Conservation (phyloP, 768 basidiomycete genomes). For the Boletus tomentosulus region DNA sequence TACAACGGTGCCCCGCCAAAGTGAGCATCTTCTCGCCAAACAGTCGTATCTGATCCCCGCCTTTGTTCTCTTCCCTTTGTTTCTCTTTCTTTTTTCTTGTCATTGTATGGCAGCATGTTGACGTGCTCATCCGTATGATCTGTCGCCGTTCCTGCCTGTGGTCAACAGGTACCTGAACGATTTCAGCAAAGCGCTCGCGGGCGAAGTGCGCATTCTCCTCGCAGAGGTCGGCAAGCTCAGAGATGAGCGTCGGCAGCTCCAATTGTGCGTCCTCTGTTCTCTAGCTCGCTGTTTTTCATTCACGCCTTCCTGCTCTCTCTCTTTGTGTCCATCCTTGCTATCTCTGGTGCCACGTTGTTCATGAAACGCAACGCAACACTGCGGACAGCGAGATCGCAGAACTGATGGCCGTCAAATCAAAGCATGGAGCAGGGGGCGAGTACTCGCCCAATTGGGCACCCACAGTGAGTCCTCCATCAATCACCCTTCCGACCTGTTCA, state of each 20-base stretch:
- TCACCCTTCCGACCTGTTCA: background rate
- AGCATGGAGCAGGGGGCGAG: constrained; percentile 77
- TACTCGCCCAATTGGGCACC: constrained; percentile 74
- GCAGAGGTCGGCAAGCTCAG: constrained; percentile 58
- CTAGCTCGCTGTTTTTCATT: background rate
- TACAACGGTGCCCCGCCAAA: constrained; percentile 33
- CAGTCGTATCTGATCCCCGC: background rate
- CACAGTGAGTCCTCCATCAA: constrained; percentile 37
- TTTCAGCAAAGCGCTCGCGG: constrained; percentile 59
- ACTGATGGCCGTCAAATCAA: constrained; percentile 77
- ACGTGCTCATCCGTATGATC: constrained; percentile 2
- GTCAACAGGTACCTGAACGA: constrained; percentile 48
- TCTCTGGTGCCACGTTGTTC: background rate
- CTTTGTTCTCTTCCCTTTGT: background rate
- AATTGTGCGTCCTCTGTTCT: constrained; percentile 41
- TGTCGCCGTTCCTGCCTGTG: background rate
- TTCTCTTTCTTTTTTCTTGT: background rate
- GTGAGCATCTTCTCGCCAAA: constrained; percentile 18
- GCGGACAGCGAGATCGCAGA: constrained; percentile 74
- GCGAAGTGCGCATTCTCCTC: constrained; percentile 58
- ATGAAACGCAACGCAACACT: background rate
- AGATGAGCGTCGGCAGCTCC: constrained; percentile 53
- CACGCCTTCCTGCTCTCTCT: background rate
- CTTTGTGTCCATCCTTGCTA: background rate
- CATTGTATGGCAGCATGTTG: constrained; percentile 4